These are phyloP conservation scores for Aspergillus saccharolyticus DNA, from an alignment of 495 filamentous ascomycete genomes.

Conservation along the genomic window DNA sequence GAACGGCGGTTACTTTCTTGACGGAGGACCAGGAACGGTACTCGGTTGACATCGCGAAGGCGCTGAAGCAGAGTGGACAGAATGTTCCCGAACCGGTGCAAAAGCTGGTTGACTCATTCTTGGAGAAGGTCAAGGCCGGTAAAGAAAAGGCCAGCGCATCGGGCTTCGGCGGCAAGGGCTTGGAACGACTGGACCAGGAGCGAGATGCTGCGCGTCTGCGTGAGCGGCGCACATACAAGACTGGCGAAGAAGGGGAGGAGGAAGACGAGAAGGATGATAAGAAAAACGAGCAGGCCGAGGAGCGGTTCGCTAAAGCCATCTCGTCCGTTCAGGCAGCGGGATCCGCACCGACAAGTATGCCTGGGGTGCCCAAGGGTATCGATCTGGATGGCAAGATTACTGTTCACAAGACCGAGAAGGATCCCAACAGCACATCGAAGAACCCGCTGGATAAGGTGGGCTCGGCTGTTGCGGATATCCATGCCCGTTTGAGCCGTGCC, in stretches of 20 bases:
- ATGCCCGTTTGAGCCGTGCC: conserved; percentile 77
- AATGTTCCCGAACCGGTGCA: conserved; percentile 67
- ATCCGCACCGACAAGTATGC: conserved; percentile 32
- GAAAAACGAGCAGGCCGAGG: conserved; percentile 51
- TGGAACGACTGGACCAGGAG: conserved; percentile 86
- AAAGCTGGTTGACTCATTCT: conserved; percentile 61
- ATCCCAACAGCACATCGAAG: conserved; percentile 45
- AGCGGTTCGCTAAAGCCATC: conserved; percentile 62
- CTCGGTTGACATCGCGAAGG: conserved; percentile 84
- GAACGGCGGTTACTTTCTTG: conserved; percentile 91
- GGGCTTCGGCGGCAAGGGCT: conserved; percentile 92
- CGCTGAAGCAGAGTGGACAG: conserved; percentile 86
- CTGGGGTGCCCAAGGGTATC: conserved; percentile 58
- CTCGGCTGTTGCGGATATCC: conserved; percentile 78
- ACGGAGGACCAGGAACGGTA: conserved; percentile 89
- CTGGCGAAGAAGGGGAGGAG: conserved; percentile 83
- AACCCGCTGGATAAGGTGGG: conserved; percentile 81
- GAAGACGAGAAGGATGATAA: conserved; percentile 74
- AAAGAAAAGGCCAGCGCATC: conserved; percentile 77
- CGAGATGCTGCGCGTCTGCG: conserved; percentile 78
- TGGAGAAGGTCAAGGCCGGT: conserved; percentile 85
- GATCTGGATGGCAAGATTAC: conserved; percentile 71
- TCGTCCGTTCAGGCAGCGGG: conserved; percentile 56
- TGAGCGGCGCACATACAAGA: conserved; percentile 84
- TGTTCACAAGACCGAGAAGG: conserved; percentile 68